These are phyloP conservation scores for Chlamydomonas sphaeroides DNA, from an alignment of 139 green algal genomes.

Conservation along the genomic window DNA sequence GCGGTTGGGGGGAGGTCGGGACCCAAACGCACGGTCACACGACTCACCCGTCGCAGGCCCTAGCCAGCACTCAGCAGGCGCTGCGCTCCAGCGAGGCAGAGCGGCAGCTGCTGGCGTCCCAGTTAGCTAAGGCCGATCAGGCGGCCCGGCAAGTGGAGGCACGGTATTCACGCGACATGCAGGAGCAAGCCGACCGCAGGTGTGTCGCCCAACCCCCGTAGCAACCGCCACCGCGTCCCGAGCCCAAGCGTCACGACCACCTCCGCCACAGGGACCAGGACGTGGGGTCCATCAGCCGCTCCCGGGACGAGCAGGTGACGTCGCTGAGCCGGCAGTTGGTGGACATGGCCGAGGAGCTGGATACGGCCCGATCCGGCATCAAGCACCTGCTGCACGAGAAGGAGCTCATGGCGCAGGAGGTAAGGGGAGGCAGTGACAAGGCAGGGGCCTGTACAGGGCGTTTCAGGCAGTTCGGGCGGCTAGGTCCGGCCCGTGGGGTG, in stretches of 20 bases:
- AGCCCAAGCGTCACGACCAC: no score
- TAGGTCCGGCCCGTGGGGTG: no score
- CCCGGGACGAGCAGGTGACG: not conserved
- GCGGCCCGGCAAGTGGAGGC: not conserved
- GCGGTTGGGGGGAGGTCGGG: no score
- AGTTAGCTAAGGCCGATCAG: not conserved
- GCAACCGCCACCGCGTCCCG: no score
- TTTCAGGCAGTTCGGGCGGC: no score
- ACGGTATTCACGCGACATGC: no score
- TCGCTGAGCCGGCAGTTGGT: not conserved
- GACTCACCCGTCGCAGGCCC: not conserved
- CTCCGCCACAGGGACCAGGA: not conserved
- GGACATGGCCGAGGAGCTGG: not conserved
- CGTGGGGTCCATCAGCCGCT: not conserved
- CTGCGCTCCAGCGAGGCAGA: not conserved
- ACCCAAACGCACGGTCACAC: no score
- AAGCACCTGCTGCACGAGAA: not conserved
- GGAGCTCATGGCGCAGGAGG: no score
- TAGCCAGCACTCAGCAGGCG: not conserved
- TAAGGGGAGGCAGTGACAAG: no score
- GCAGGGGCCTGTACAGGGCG: no score
- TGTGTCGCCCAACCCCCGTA: no score
- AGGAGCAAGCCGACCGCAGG: no score
- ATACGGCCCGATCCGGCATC: not conserved
- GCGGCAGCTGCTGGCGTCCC: not conserved